Evolutionary conservation across 2,329 filamentous ascomycete genomes (phyloP).

Genomic region (Ophiosphaerella herpotricha): DNA sequence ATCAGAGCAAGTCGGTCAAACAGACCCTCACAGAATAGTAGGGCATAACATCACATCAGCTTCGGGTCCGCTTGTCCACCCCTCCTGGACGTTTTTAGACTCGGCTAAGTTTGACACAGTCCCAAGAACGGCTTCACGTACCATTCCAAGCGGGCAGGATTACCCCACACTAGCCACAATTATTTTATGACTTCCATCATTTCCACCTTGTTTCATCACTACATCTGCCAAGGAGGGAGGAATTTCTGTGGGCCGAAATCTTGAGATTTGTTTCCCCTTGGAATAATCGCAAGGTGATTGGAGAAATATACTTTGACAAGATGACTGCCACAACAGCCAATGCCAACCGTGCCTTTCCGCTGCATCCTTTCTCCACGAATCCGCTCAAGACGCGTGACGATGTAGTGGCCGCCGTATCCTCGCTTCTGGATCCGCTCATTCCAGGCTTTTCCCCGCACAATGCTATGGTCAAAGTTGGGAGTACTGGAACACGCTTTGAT

Average conservation of each 20-base stretch:
- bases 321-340: slow-evolving; percentile 42
- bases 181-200: not conserved
- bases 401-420: slow-evolving; percentile 49
- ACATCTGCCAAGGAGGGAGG: not conserved
- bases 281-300: not conserved
- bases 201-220: not conserved
- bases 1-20: no score
- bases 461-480: slow-evolving; percentile 69
- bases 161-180: not conserved
- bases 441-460: slow-evolving; percentile 71
- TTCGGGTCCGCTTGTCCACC: not conserved
- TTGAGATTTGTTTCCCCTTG: not conserved
- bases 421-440: slow-evolving; percentile 70
- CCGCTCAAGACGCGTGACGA: slow-evolving; percentile 48
- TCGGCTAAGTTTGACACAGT: slow-evolving; percentile 1
- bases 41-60: no score
- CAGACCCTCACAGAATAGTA: not conserved
- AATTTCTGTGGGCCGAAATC: not conserved
- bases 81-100: not conserved
- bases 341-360: slow-evolving; percentile 48
- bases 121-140: not conserved
- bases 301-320: not conserved
- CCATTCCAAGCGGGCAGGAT: not conserved
- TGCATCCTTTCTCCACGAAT: slow-evolving; percentile 51
- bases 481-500: slow-evolving; percentile 76